Evolutionary conservation across 2,329 filamentous ascomycete species (phyloP), one percentile per base, ranked within the genome.

Genomic region (Verticillium longisporum): DNA sequence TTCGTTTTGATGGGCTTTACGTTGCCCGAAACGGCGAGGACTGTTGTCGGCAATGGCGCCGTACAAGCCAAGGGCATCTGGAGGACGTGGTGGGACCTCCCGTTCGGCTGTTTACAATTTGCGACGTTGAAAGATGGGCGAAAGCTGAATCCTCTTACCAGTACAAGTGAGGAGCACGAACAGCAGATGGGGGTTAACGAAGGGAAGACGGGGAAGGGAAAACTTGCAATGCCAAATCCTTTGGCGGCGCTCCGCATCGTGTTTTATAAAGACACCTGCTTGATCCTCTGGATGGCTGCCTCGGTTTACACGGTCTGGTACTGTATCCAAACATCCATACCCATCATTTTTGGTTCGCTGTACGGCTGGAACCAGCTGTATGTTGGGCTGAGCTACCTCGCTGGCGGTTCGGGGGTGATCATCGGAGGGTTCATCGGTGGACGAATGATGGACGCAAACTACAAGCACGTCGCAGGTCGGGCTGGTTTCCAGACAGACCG

Each of bases 11-110:
- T 81, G 3, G 57, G 76, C 1, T 18, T 79, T 1, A 70, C 81
- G 3, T 71, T 84, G 7, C 83, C 82, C 0, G 76, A 80, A 61
- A 80, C 77, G 2, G 70, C 75, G 57, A 70, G 77, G 26, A 71
- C 71, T 3, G 66, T 78, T 21, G 80, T 83, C 2, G 78, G 72
- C 7, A 75, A 82, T 58, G 80, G 78, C 11, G 15, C 61, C 66
- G 18, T 50, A 4, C 15, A 10, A 9, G 45, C 45, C 18, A 26
- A 10, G 3, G n/a, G 14, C 2, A n/a, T 45, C 15, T 15, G 38
- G 38, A 45, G 15, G n/a, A 15, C 38, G 15, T 45, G 38, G 38
- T 45, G 38, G 38, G 38, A 45, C 4, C 26, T 26, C 26, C 26
- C 26, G 4, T 26, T 26, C 4, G 26, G 26, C 26, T 26, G 26